Percentiles rank a stretch among this genome's conserved stretches.
These are phyloP conservation scores for Dictyostelium intermedium DNA, from an alignment of 78 protist genomes.

Conservation along the genomic window DNA sequence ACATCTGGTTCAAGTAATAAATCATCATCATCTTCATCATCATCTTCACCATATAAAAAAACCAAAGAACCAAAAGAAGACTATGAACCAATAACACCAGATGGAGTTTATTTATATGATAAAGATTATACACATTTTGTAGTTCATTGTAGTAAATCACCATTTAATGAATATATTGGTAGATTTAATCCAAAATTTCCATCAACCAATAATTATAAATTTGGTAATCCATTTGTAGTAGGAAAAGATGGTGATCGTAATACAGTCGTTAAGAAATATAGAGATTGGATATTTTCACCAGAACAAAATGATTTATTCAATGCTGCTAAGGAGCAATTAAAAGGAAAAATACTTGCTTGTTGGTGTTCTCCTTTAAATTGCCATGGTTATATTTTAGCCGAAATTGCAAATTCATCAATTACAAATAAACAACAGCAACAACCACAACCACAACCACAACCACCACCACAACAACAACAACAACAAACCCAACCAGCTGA, in stretches of 20 bases:
- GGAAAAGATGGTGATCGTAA: conserved; percentile 69
- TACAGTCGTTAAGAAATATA: conserved; percentile 5
- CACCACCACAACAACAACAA: not conserved
- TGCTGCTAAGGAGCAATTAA: conserved; percentile 43
- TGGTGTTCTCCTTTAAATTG: conserved; percentile 71
- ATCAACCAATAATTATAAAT: conserved; percentile 1
- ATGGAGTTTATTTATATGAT: conserved; percentile 53
- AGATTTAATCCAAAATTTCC: conserved; percentile 22
- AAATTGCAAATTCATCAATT: conserved; percentile 61
- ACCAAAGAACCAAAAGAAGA: conserved; percentile 2
- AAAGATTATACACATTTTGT: conserved; percentile 41
- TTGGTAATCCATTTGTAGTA: conserved; percentile 60
- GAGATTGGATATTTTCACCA: conserved; percentile 67
- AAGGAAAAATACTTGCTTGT: conserved; percentile 75
- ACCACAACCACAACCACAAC: not conserved
- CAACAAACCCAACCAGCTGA: not conserved
- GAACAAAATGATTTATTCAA: conserved; percentile 49
- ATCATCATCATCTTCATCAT: not conserved
- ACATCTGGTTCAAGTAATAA: not conserved
- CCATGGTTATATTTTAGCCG: conserved; percentile 26
- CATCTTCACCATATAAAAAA: not conserved
- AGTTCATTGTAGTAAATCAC: conserved; percentile 14
- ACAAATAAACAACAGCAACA: not conserved
- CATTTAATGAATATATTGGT: conserved; percentile 51
- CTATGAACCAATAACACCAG: not conserved